Conservation (phyloP, 73 alveolate genomes). For the Tetrahymena borealis region DNA sequence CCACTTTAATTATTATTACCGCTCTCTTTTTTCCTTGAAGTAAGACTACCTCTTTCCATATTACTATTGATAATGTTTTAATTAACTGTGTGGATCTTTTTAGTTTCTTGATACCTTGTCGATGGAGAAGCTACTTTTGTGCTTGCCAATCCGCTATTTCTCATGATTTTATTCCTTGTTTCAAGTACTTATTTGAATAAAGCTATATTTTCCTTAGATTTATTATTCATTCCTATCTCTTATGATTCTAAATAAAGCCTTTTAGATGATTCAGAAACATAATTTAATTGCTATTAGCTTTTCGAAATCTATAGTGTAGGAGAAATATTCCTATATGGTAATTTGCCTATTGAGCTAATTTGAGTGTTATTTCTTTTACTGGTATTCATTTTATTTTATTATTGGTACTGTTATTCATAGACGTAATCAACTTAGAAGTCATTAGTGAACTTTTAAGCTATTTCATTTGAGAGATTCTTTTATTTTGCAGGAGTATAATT, state of each 20-base stretch:
- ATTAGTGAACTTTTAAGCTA: neutral
- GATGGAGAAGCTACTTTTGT: neutral
- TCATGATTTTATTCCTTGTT: neutral
- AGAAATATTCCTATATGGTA: neutral
- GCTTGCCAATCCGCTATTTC: neutral
- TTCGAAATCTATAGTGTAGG: neutral
- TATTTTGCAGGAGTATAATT: neutral
- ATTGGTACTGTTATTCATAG: neutral
- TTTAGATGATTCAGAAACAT: neutral
- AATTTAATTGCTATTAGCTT: neutral
- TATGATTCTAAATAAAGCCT: neutral
- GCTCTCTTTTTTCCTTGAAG: neutral
- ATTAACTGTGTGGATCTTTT: neutral
- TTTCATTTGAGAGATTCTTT: neutral
- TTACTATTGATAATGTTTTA: neutral
- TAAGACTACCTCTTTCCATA: neutral
- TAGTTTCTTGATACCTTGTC: neutral
- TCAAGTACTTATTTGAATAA: neutral
- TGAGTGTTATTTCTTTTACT: neutral
- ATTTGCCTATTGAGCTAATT: neutral
- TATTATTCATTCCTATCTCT: neutral
- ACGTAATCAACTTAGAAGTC: neutral
- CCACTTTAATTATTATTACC: neutral
- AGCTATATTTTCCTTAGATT: neutral
- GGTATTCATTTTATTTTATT: neutral